A percentile compares a stretch with the other conserved stretches of the same genome.
These are phyloP conservation scores for Fusarium tupiense DNA, from an alignment of 2,329 filamentous ascomycete species.

Conservation along the genomic window DNA sequence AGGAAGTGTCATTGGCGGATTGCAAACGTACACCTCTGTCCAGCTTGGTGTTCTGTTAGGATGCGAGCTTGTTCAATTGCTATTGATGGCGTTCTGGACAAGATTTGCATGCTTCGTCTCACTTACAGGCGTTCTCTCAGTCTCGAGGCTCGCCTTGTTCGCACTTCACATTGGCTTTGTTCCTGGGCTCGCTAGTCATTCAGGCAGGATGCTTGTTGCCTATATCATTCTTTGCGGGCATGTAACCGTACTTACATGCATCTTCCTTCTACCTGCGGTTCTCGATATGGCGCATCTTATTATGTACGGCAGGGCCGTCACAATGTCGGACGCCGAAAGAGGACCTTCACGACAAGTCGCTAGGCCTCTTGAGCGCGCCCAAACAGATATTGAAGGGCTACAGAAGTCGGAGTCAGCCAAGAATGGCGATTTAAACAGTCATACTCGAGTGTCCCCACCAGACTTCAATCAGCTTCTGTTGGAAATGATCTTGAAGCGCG, in stretches of 20 bases:
- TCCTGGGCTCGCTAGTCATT: not conserved
- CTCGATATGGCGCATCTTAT: not conserved
- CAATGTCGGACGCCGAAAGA: not conserved
- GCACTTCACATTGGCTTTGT: conserved; percentile 11
- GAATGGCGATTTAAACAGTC: not conserved
- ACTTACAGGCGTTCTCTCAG: not conserved
- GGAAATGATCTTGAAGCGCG: not conserved
- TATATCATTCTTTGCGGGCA: conserved; percentile 19
- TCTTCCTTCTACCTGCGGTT: not conserved
- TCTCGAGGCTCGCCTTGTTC: conserved; percentile 1
- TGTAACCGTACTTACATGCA: not conserved
- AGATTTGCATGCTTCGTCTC: not conserved
- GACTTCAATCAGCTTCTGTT: not conserved
- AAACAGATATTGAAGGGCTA: not conserved
- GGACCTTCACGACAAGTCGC: too few species aligned
- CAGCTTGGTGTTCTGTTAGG: conserved; percentile 19
- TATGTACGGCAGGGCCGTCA: not conserved
- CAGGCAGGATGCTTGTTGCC: not conserved
- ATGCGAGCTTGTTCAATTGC: conserved; percentile 19
- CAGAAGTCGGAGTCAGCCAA: too few species aligned
- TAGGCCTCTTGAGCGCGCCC: fast-evolving
- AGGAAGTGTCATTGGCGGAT: conserved; percentile 18
- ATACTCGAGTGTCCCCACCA: fast-evolving
- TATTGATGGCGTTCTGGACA: not conserved
- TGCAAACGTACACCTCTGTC: conserved; percentile 4